A percentile compares a stretch with the other conserved stretches of the same genome.
Conservation (phyloP, 2,329 filamentous ascomycete species). For the Aquanectria penicillioides region DNA sequence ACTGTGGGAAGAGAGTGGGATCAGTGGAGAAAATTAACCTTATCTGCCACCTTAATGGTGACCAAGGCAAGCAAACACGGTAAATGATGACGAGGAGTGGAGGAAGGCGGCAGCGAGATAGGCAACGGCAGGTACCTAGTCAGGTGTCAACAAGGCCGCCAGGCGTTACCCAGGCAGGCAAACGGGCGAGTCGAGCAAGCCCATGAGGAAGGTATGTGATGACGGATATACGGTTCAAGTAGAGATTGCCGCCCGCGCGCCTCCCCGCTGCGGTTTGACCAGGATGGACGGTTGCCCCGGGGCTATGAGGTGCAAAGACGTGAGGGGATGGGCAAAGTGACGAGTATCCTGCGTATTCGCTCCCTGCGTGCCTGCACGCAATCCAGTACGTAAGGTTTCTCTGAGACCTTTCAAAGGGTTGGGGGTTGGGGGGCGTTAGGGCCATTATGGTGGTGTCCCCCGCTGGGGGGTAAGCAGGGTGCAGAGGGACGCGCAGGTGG, state of each 20-base stretch:
- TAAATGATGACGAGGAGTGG: background rate
- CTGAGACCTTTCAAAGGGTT: too few species aligned
- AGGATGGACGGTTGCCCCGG: constrained; percentile 4
- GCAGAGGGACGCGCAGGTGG: too few species aligned
- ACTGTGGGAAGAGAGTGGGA: background rate
- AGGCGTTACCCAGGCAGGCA: too few species aligned
- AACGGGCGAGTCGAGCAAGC: too few species aligned
- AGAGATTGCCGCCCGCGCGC: too few species aligned
- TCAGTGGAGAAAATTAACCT: constrained; percentile 23
- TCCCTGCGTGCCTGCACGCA: background rate
- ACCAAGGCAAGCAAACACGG: background rate
- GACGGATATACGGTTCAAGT: too few species aligned
- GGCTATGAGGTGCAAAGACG: background rate
- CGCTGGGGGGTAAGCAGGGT: constrained; percentile 21
- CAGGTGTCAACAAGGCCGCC: too few species aligned
- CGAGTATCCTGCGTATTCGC: background rate
- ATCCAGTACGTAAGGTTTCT: background rate
- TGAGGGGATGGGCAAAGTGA: background rate
- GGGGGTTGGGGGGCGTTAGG: constrained; percentile 3
- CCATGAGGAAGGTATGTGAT: too few species aligned
- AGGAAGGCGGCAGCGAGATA: too few species aligned
- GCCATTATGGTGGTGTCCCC: constrained; percentile 2
- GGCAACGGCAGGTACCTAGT: too few species aligned
- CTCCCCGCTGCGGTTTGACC: background rate
- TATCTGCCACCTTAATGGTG: constrained; percentile 24